A percentile compares a stretch with the other conserved stretches of the same genome.
These are phyloP conservation scores for Candida sp. DNA, from an alignment of 1,139 yeast genomes.

Conservation along the genomic window DNA sequence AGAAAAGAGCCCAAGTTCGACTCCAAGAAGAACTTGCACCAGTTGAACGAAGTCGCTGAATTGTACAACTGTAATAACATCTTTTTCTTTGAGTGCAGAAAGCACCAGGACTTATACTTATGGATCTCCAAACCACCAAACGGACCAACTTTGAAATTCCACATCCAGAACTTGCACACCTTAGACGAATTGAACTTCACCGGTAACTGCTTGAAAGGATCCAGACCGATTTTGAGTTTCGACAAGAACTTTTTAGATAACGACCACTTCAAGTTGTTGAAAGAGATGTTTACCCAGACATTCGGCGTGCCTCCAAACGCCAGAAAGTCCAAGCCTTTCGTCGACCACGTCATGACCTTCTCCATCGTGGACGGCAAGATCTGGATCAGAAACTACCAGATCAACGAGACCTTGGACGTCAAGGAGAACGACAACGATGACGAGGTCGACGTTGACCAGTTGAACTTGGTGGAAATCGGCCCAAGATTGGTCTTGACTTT, in stretches of 20 bases:
- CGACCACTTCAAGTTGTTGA: slow-evolving; percentile 75
- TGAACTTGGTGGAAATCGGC: slow-evolving; percentile 91
- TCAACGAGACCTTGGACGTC: slow-evolving; percentile 68
- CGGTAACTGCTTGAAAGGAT: slow-evolving; percentile 95
- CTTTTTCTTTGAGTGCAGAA: slow-evolving; percentile 93
- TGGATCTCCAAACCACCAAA: slow-evolving; percentile 98
- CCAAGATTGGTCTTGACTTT: slow-evolving; percentile 96
- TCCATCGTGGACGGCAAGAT: slow-evolving; percentile 92
- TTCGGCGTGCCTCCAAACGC: slow-evolving; percentile 98
- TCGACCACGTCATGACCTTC: slow-evolving; percentile 95
- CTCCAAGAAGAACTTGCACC: slow-evolving; percentile 86
- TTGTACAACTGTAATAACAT: slow-evolving; percentile 97
- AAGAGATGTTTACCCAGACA: slow-evolving; percentile 83
- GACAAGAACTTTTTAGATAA: slow-evolving; percentile 67
- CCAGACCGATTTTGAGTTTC: slow-evolving; percentile 93
- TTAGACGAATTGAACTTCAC: slow-evolving; percentile 96
- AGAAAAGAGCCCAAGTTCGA: slow-evolving; percentile 97
- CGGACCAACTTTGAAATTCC: slow-evolving; percentile 96
- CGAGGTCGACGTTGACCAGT: slow-evolving; percentile 47
- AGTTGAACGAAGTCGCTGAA: slow-evolving; percentile 95
- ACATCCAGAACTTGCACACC: slow-evolving; percentile 93
- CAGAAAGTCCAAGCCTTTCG: slow-evolving; percentile 93
- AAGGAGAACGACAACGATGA: slow-evolving; percentile 45
- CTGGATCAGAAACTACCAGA: slow-evolving; percentile 97
- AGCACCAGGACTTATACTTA: slow-evolving; percentile 92